Base-by-base conservation (phyloP, 371 early-diverging fungal species). In the Mucor velutinosus region DNA sequence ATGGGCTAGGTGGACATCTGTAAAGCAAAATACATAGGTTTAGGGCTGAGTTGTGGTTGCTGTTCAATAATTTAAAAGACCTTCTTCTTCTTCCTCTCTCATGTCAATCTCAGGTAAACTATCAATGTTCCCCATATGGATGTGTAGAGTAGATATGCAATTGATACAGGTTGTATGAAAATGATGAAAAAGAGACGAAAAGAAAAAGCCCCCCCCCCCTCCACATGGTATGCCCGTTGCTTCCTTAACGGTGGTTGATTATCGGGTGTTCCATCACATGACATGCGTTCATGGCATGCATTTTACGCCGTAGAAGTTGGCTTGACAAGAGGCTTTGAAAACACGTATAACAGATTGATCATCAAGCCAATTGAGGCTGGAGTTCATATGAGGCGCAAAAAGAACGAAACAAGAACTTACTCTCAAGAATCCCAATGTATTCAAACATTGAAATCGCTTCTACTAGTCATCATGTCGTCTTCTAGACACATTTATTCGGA, bases 1-100 rank as follows among this genome's bases (percentile, higher is more conserved):
- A 21, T 88, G 87, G 12, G 78, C 67, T 47, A 89, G 72, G 53
- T 86, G 84, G 33, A 87, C 88, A 86, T 60, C 58, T 61, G 30
- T 14, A 41, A 14, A 37, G 37, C 37, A 37, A 14, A 37, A 27
- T 41, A 33, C 21, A 37, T 11, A 55, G 25, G 21, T 47, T 47
- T 47, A 47, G 21, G 47, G 47, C 47, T 47, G 47, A 47, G 47
- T 41, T 41, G 41, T 41, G 41, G 41, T 41, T 17, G 41, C 17
- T 41, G 17, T 47, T 47, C 19, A 47, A 47, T 21, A 47, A 19
- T 47, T 47, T 45, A 21, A 47, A 47, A 47, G 47, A 47, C 47
- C 47, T 47, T 47, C 47, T 45, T 47, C 47, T 45, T 49, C 58
- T 67, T 71, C 57, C 23, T 45, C 58, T 58, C 23, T 29, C 23